phyloP scores from a whole-genome alignment of 331 rosid species.

The Phaseolus coccineus region DNA sequence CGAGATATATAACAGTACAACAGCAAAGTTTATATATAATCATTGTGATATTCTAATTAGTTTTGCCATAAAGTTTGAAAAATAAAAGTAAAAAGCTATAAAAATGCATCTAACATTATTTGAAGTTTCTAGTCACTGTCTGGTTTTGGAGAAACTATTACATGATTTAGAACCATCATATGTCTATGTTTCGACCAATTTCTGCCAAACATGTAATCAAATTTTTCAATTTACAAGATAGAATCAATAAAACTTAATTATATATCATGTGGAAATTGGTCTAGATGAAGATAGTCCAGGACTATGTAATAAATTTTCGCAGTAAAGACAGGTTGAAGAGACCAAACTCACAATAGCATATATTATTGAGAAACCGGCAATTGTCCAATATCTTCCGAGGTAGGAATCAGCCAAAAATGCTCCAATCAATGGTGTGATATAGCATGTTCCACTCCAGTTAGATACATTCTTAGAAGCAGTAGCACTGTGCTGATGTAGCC shows the following conservation, averaged over 20 bases:
- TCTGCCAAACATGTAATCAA: background rate
- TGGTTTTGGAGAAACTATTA: background rate
- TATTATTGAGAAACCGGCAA: constrained; percentile 51
- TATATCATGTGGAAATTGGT: background rate
- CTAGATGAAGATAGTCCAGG: background rate
- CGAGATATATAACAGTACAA: background rate
- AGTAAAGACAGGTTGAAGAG: background rate
- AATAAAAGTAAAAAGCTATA: background rate
- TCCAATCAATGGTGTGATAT: constrained; percentile 59
- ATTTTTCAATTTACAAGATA: background rate
- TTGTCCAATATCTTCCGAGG: constrained; percentile 65
- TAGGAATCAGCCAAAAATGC: constrained; percentile 61
- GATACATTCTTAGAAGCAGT: constrained; percentile 55
- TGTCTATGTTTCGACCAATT: background rate
- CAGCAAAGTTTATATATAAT: background rate
- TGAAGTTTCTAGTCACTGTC: background rate
- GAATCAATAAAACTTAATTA: background rate
- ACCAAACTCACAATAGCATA: constrained; percentile 51
- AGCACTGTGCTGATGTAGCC: constrained; percentile 50
- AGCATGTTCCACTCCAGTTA: constrained; percentile 61
- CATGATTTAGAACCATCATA: background rate
- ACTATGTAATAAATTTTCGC: background rate
- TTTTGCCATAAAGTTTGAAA: background rate
- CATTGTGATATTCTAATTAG: background rate
- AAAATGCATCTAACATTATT: background rate